These are phyloP conservation scores for Asterella californica DNA, from an alignment of 225 moss, liverwort and hornwort species.

Conservation along the genomic window DNA sequence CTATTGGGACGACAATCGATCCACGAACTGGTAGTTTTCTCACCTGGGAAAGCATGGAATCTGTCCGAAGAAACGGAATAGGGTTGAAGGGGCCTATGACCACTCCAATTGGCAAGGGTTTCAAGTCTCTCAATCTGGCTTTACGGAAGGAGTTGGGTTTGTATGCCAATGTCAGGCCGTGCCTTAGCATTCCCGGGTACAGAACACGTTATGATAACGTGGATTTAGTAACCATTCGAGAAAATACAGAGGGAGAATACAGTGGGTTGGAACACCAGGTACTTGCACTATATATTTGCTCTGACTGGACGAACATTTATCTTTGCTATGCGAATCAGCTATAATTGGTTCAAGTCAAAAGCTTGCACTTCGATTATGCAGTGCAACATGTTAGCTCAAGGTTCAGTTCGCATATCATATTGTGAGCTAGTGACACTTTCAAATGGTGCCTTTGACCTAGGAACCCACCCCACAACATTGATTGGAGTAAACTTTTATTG, in stretches of 20 bases:
- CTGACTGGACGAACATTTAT: too few relatives aligned
- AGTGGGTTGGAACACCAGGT: conserved; percentile 99
- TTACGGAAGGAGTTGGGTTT: conserved; percentile 86
- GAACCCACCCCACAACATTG: too few relatives aligned
- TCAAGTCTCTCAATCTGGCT: conserved; percentile 83
- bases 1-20: conserved; percentile 55
- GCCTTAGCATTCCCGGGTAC: conserved; percentile 92
- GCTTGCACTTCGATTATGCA: too few relatives aligned
- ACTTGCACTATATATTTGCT: not conserved
- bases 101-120: conserved; percentile 96
- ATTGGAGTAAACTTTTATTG: too few relatives aligned
- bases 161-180: conserved; percentile 92
- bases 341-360: too few relatives aligned
- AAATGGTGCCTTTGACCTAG: not conserved
- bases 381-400: too few relatives aligned
- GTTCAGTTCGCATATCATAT: too few relatives aligned
- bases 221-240: conserved; percentile 88
- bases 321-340: too few relatives aligned
- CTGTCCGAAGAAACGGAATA: conserved; percentile 81
- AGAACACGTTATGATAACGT: conserved; percentile 94
- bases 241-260: conserved; percentile 98
- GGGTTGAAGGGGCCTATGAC: conserved; percentile 98
- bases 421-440: too few relatives aligned
- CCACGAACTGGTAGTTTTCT: conserved; percentile 90
- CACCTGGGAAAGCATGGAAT: conserved; percentile 99